Conservation (phyloP, 2,329 filamentous ascomycete species). For the Fusarium hostae region DNA sequence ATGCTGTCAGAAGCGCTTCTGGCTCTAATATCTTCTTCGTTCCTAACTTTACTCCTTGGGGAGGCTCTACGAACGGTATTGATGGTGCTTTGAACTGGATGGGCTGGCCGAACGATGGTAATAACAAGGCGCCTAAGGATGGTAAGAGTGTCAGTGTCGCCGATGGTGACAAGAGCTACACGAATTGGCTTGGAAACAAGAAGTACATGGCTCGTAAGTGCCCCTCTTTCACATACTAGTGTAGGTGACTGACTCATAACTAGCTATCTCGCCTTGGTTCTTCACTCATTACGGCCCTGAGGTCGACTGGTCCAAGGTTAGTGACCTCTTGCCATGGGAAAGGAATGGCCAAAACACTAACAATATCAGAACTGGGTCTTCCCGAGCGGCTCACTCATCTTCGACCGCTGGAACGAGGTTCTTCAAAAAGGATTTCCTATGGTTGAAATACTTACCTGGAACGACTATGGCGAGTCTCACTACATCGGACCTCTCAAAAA, state of each 20-base stretch:
- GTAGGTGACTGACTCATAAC: background rate
- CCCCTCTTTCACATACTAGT: rapidly evolving
- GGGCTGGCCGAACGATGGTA: slow-evolving; percentile 57
- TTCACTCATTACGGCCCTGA: slow-evolving; percentile 56
- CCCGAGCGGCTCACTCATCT: slow-evolving; percentile 68
- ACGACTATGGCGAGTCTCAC: slow-evolving; percentile 66
- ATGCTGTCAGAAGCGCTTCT: slow-evolving; percentile 54
- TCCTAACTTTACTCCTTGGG: slow-evolving; percentile 60
- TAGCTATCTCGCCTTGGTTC: slow-evolving; percentile 55
- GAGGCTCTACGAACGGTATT: slow-evolving; percentile 52
- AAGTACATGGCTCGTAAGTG: slow-evolving; percentile 58
- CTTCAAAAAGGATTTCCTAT: slow-evolving; percentile 58
- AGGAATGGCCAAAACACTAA: slow-evolving; percentile 45
- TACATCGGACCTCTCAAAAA: slow-evolving; percentile 62
- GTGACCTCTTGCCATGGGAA: rapidly evolving
- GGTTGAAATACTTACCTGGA: slow-evolving; percentile 59
- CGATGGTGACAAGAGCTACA: slow-evolving; percentile 51
- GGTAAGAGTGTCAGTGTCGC: slow-evolving; percentile 54
- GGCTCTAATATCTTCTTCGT: slow-evolving; percentile 59
- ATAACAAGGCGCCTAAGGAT: slow-evolving; percentile 60
- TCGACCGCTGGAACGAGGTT: slow-evolving; percentile 65
- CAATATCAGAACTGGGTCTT: slow-evolving; percentile 68
- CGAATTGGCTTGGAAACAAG: slow-evolving; percentile 52
- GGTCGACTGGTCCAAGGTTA: slow-evolving; percentile 28
- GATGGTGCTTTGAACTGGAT: slow-evolving; percentile 61